A percentile compares a stretch with the other conserved stretches of the same genome.
Conservation (phyloP, 2,329 filamentous ascomycete genomes). For the Sphaerulina populicola region DNA sequence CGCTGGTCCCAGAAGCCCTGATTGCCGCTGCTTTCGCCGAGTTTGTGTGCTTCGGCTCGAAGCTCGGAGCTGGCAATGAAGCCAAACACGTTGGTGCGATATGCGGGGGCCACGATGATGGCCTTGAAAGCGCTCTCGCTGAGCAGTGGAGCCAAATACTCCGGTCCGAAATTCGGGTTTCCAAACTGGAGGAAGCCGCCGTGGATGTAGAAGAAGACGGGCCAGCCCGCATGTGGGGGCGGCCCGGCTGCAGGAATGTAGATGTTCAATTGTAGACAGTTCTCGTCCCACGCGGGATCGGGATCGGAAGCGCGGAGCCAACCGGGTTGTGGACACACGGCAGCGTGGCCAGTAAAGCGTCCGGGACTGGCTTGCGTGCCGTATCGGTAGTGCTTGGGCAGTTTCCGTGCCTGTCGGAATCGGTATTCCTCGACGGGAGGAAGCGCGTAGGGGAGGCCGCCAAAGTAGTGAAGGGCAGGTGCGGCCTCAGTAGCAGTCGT, state of each 20-base stretch:
- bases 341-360: conserved; percentile 36
- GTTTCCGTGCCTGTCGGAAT: conserved; percentile 43
- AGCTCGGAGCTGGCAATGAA: conserved; percentile 48
- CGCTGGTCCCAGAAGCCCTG: conserved; percentile 52
- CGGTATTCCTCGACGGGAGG: conserved; percentile 42
- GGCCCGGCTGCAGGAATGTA: conserved; percentile 46
- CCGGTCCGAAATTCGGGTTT: conserved; percentile 38
- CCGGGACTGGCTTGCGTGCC: conserved; percentile 44
- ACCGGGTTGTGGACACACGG: conserved; percentile 46
- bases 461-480: conserved; percentile 45
- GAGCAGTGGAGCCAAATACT: conserved; percentile 41
- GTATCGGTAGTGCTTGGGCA: conserved; percentile 45
- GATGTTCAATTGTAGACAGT: conserved; percentile 49
- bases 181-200: conserved; percentile 51
- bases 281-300: conserved; percentile 42
- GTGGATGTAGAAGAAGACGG: conserved; percentile 52
- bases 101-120: conserved; percentile 49
- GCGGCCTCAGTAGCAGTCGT: conserved; percentile 35
- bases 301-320: conserved; percentile 22
- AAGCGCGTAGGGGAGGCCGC: conserved; percentile 49
- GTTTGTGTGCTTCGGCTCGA: conserved; percentile 35
- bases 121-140: conserved; percentile 43
- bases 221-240: conserved; percentile 44
- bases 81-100: conserved; percentile 50
- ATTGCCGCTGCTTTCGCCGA: conserved; percentile 41